Evolutionary conservation across 1,284 basidiomycete genomes (phyloP).

Genomic region (Ceratobasidium sp.): DNA sequence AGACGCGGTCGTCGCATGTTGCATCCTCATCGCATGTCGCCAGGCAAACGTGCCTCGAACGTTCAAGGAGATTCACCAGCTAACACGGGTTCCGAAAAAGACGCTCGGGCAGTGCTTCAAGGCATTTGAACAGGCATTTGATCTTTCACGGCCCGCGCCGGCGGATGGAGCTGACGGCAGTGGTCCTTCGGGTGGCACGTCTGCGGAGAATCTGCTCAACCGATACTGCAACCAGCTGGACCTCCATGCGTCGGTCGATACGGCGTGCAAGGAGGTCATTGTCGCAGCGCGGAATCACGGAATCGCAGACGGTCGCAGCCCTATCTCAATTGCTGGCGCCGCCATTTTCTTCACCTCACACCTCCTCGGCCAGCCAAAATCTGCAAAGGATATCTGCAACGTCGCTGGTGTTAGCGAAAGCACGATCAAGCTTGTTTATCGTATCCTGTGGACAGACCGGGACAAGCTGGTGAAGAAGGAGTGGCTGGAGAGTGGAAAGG

Average conservation of each 20-base stretch:
- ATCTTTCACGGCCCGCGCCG: slow-evolving; percentile 59
- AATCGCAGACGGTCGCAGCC: slow-evolving; percentile 90
- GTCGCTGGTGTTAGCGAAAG: slow-evolving; percentile 98
- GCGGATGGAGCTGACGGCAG: slow-evolving; percentile 47
- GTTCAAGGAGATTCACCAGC: slow-evolving; percentile 93
- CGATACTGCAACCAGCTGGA: slow-evolving; percentile 94
- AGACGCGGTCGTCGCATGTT: slow-evolving; percentile 94
- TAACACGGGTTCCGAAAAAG: slow-evolving; percentile 95
- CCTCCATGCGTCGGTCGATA: slow-evolving; percentile 81
- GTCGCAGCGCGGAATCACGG: slow-evolving; percentile 80
- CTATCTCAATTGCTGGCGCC: slow-evolving; percentile 94
- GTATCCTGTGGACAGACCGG: slow-evolving; percentile 69
- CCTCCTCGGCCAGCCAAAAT: slow-evolving; percentile 75
- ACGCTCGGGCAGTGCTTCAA: slow-evolving; percentile 94
- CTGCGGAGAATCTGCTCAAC: slow-evolving; percentile 83
- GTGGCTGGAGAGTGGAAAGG: slow-evolving; percentile 80
- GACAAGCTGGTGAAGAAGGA: slow-evolving; percentile 79
- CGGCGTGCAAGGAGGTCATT: slow-evolving; percentile 86
- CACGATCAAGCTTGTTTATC: slow-evolving; percentile 89
- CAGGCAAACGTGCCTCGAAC: slow-evolving; percentile 92
- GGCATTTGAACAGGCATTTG: slow-evolving; percentile 90
- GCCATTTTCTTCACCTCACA: slow-evolving; percentile 93
- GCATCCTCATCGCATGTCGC: slow-evolving; percentile 97
- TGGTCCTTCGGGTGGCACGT: slow-evolving; percentile 57
- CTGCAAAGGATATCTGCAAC: slow-evolving; percentile 84